Base-by-base conservation (phyloP, 164 flowering plant genomes). In the Kingdonia uniflora region DNA sequence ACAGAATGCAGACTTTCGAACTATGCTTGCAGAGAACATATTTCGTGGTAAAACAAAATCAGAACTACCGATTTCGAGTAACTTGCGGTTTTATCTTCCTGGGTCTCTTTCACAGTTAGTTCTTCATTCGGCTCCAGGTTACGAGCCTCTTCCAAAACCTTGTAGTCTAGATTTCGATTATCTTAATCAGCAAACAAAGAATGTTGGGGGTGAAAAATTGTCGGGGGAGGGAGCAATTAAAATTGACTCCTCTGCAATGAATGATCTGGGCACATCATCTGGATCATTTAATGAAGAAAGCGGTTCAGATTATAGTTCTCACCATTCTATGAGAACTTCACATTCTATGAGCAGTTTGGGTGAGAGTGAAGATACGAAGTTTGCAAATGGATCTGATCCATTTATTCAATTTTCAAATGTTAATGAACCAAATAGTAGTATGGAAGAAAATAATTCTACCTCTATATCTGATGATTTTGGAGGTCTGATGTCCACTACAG, bases 31-130 rank as follows among this genome's bases (percentile, higher is more conserved):
- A 25, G 74, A 76, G 69, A 44, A 42, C 29, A 54, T 84, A 47
- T 74, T 84, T 58, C 63, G 70, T 51, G 66, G 75, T 51, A 59
- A 79, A 55, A 39, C 55, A 57, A 75, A 68, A 57, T 56, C 61
- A 44, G 38, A 58, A 10, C 60, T 66, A 14, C 19, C 68, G 41
- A 66, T 66, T 44, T 61, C 80, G 14, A 61, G 55, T 11, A 71
- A 68, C 60, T 45, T 57, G 42, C 77, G 89, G 14, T 71, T 82
- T 65, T 92, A 85, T 73, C 91, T 92, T 61, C 98, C 98, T 54
- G 98, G 98, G 19, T 87, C 98, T 73, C 95, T 92, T 70, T 92
- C 98, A 21, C 96, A 84, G 68, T 74, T 92, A 57, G 98, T 88
- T 63, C 78, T 87, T 58, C 98, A 92, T 81, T 87, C 95, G 51